Evolutionary conservation across 192 early-diverging fungal genomes (phyloP), one percentile per base, ranked within the genome.

Genomic region (Pilaira anomala): DNA sequence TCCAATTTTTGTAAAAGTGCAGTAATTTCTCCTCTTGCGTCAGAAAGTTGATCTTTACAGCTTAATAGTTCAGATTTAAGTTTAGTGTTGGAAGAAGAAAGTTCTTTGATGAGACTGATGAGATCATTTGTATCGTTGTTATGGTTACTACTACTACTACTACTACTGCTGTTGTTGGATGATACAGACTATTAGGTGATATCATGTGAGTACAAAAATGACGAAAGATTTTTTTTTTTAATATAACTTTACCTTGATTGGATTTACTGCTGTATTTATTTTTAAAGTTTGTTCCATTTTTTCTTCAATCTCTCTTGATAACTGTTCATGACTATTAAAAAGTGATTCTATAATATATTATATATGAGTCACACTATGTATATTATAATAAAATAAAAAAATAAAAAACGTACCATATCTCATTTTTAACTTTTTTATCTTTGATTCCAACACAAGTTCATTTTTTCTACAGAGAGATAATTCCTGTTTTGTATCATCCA

Each of bases 101-200:
- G 64, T 68, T 84, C 83, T 57, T 80, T 82, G 41, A 84, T 81
- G 6, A 84, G 45, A 11, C 67, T 65, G 8, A 82, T 82, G n/a
- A 81, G 64, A 53, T 84, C 75, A 36, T 77, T 63, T 25, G 69
- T 77, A 4, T 76, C 53, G 39, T 50, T 46, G 16, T 14, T 50
- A 14, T n/a, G n/a, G n/a, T n/a, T n/a, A n/a, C n/a, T n/a, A n/a
- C n/a, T n/a, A n/a, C n/a, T n/a, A 3, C 40, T 12, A 26, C 50
- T 52, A 26, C 24, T 25, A 52, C 28, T 25, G 50, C 24, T 16
- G 12, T 25, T 26, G 50, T 7, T 54, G 16, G 53, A 36, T 55
- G 53, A 55, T 9, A 30, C 28, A 11, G n/a, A 29, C 53, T 55
- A 55, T 19, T 30, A 54, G 29, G 8, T 7, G 12, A 25, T 13